phyloP scores from a whole-genome alignment of 768 basidiomycete species.

The Wakefieldia striispora region DNA sequence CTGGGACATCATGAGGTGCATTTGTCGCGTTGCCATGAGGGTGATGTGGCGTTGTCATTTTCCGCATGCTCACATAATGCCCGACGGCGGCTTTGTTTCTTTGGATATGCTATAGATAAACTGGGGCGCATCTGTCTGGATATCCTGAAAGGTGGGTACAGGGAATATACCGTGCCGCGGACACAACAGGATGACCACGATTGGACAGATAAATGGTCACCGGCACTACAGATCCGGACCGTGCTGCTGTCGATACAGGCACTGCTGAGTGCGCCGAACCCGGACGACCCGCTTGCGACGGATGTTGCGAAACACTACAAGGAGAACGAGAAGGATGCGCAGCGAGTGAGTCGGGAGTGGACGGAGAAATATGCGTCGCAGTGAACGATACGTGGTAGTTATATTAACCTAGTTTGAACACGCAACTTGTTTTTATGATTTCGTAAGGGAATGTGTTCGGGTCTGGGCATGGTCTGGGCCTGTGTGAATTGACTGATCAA shows the following conservation, averaged over 20 bases:
- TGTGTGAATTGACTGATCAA: slow-evolving; percentile 11
- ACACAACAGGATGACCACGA: not conserved
- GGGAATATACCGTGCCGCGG: not conserved
- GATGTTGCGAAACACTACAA: slow-evolving; percentile 99
- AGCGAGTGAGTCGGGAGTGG: slow-evolving; percentile 93
- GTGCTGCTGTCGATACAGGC: slow-evolving; percentile 97
- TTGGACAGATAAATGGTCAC: slow-evolving; percentile 93
- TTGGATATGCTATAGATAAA: slow-evolving; percentile 62
- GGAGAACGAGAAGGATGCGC: slow-evolving; percentile 92
- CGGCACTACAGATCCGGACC: slow-evolving; percentile 96
- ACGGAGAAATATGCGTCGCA: slow-evolving; percentile 78
- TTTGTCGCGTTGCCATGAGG: not conserved
- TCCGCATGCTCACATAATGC: slow-evolving; percentile 23
- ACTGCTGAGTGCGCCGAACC: slow-evolving; percentile 94
- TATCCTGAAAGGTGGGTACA: slow-evolving; percentile 82
- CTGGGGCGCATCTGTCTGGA: slow-evolving; percentile 98
- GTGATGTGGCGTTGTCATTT: slow-evolving; percentile 14
- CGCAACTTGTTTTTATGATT: slow-evolving; percentile 6
- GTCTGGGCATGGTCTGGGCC: slow-evolving; percentile 28
- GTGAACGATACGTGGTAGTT: slow-evolving; percentile 12
- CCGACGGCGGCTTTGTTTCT: slow-evolving; percentile 9
- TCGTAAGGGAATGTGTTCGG: slow-evolving; percentile 5
- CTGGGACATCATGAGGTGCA: not conserved
- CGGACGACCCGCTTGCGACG: slow-evolving; percentile 91
- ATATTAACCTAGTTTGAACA: slow-evolving; percentile 1